Evolutionary conservation across 2,329 filamentous ascomycete genomes (phyloP).

Genomic region (Cryoendolithus antarcticus): DNA sequence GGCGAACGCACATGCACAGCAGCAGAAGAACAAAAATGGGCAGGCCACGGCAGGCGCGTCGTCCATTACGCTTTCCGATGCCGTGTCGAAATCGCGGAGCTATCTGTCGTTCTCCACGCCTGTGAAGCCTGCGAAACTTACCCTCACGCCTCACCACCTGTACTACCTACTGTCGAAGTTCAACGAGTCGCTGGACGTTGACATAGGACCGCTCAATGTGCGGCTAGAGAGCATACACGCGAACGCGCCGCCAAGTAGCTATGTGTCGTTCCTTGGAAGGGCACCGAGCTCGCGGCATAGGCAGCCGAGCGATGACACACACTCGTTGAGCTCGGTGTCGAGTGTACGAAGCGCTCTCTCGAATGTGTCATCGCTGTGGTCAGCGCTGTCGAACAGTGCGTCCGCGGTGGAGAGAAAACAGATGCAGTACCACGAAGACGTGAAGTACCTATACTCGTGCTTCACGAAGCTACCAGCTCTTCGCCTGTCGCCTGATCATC

Average conservation of each 20-base stretch:
- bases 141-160: slow-evolving; percentile 87
- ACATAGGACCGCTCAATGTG: slow-evolving; percentile 91
- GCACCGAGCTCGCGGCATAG: slow-evolving; percentile 68
- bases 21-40: slow-evolving; percentile 56
- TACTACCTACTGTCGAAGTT: slow-evolving; percentile 94
- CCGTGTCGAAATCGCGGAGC: slow-evolving; percentile 56
- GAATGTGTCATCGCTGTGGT: slow-evolving; percentile 88
- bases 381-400: slow-evolving; percentile 66
- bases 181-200: slow-evolving; percentile 69
- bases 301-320: slow-evolving; percentile 54
- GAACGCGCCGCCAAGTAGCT: slow-evolving; percentile 74
- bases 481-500: slow-evolving; percentile 81
- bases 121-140: slow-evolving; percentile 81
- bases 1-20: slow-evolving; percentile 76
- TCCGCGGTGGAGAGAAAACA: slow-evolving; percentile 85
- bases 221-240: slow-evolving; percentile 89
- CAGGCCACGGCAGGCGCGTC: slow-evolving; percentile 52
- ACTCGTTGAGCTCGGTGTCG: slow-evolving; percentile 88
- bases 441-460: slow-evolving; percentile 94
- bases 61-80: slow-evolving; percentile 62
- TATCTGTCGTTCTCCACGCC: slow-evolving; percentile 75
- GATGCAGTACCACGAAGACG: slow-evolving; percentile 67
- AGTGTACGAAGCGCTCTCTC: slow-evolving; percentile 97
- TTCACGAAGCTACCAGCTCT: slow-evolving; percentile 97
- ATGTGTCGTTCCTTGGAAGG: slow-evolving; percentile 87